phyloP scores from a whole-genome alignment of 306 rosid genomes.

The Citrullus amarus region DNA sequence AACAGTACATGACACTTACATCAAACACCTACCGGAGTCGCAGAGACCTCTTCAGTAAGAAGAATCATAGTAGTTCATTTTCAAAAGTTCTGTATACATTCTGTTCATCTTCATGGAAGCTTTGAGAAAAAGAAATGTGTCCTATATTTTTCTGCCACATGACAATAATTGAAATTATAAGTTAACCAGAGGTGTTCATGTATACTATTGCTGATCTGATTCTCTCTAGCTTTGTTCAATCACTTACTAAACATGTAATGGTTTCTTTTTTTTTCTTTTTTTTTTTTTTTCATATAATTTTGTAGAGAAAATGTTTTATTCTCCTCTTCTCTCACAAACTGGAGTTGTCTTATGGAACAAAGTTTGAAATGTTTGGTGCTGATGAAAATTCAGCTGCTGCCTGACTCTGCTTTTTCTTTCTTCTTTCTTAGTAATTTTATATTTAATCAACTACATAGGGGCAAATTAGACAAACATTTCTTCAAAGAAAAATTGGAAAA shows the following conservation, averaged over 20 bases:
- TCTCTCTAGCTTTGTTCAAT: not conserved
- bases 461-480: too few species aligned
- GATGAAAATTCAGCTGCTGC: not conserved
- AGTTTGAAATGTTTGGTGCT: not conserved
- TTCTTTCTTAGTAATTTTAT: too few species aligned
- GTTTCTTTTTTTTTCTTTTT: not conserved
- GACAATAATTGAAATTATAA: not conserved
- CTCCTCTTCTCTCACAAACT: not conserved
- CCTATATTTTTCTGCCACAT: not conserved
- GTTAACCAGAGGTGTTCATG: not conserved
- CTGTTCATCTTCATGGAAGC: not conserved
- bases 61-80: not conserved
- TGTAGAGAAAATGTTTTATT: not conserved
- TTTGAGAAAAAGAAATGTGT: not conserved
- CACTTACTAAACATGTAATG: not conserved
- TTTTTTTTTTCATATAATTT: not conserved
- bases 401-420: too few species aligned
- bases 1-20: conserved; percentile 23
- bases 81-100: conserved; percentile 11
- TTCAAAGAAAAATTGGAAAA: too few species aligned
- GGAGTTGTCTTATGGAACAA: not conserved
- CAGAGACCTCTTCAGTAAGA: conserved; percentile 31
- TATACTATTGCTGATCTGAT: not conserved
- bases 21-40: conserved; percentile 35
- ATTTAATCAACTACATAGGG: too few species aligned